Evolutionary conservation across 2,329 filamentous ascomycete species (phyloP).

Genomic region (Xylariaceae sp.): DNA sequence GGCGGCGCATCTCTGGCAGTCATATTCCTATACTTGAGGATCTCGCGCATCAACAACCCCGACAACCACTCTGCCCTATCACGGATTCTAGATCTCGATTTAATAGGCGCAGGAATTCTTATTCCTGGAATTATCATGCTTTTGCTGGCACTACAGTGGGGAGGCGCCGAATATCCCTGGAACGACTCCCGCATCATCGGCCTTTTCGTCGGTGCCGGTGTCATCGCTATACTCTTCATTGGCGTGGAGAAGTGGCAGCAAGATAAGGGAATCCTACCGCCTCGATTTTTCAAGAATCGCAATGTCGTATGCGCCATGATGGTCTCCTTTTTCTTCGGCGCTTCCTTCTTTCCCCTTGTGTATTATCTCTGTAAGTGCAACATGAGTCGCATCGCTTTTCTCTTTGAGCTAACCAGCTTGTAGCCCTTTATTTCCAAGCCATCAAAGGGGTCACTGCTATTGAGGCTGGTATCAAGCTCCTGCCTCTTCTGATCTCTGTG

Average conservation of each 20-base stretch:
- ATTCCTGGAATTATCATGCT: constrained; percentile 30
- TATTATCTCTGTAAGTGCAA: constrained; percentile 49
- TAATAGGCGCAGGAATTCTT: constrained; percentile 37
- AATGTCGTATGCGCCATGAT: constrained; percentile 34
- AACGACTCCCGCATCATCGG: constrained; percentile 20
- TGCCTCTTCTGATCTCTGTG: constrained; percentile 49
- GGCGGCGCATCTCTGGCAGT: constrained; percentile 26
- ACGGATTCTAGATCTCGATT: constrained; percentile 23
- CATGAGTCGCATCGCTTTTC: not conserved
- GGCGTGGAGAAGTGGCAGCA: constrained; percentile 31
- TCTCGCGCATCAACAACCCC: not conserved
- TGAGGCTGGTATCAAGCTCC: constrained; percentile 51
- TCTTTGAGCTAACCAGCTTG: not conserved
- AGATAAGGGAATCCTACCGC: constrained; percentile 37
- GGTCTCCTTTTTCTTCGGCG: constrained; percentile 31
- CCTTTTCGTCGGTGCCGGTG: constrained; percentile 28
- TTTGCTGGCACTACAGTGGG: constrained; percentile 16
- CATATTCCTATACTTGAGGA: constrained; percentile 21
- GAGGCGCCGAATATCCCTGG: constrained; percentile 12
- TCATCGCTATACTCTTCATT: constrained; percentile 40
- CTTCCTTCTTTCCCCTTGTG: constrained; percentile 34
- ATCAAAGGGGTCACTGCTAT: constrained; percentile 51
- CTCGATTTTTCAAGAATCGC: constrained; percentile 37
- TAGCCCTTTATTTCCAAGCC: constrained; percentile 51
- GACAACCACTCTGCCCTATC: constrained; percentile 9